Base-by-base conservation (phyloP, 2,329 filamentous ascomycete species). In the Lachnum nothofagi region DNA sequence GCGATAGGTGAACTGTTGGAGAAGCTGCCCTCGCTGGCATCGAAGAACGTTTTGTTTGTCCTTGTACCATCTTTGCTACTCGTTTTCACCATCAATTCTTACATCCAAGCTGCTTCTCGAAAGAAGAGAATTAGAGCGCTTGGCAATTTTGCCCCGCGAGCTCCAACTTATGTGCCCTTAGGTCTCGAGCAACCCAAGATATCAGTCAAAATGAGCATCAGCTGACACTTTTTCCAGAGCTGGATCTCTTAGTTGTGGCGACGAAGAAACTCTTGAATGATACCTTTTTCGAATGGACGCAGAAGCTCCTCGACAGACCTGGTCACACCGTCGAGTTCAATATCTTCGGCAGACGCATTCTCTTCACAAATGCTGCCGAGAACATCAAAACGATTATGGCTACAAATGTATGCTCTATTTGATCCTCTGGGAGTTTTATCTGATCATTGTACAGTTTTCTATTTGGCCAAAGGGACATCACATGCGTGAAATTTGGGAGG, bases 371-470 rank as follows among this genome's bases (percentile, higher is more conserved):
- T 27, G 43, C 22, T 14, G 20, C 40, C 2, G 46, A 49, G 40
- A 49, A 49, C 31, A 49, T 49, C 24, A 49, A 49, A 23, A 42
- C 46, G n/a, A 44, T 49, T 27, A 39, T 39, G 37, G 37, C 37
- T 23, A 39, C 37, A 12, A 39, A 39, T 23, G 34, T 37, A 37
- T 17, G 34, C 14, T 14, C 4, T 16, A 3, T 33, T 33, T 33
- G 29, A 5, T 3, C n/a, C n/a, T n/a, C n/a, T 33, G 5, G 9
- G 29, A n/a, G 2, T 33, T n/a, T 5, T 37, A 48, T 22, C 20
- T 23, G 27, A 27, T 2, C 38, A 37, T n/a, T 43, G 37, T 17
- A 10, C 29, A 27, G 46, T 44, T 33, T 39, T 49, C 40, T 4
- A 22, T 39, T 23, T 39, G 37, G 37, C 37, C 29, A 9, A 43